Base-by-base conservation (phyloP, 1,139 yeast genomes). In the Scheffersomyces titani region DNA sequence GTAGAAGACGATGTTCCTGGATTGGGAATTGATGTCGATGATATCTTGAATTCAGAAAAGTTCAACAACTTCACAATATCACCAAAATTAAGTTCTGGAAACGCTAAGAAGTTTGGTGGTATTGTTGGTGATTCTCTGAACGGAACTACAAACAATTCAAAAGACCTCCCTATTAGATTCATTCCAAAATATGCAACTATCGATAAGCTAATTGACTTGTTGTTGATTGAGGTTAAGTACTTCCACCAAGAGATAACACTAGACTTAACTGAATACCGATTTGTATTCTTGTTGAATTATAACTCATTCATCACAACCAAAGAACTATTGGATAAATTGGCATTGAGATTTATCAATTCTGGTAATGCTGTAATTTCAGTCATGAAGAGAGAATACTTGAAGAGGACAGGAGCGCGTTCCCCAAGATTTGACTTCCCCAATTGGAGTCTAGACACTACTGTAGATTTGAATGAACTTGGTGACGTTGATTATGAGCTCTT, bases 401-500 rank as follows among this genome's bases (percentile, higher is more conserved):
- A 18, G 21, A 49, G 40, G 4, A 30, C 40, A 30, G 40, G 40
- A 11, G 16, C 13, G 9, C 40, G 40, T 30, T 30, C 40, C 13
- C 40, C 40, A 9, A 13, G 40, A n/a, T 52, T 55, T n/a, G 71
- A 68, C 19, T 83, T 81, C 62, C 89, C 89, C 1, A 77, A 78
- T 60, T 89, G 93, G 93, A 69, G 71, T 19, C 62, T 73, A 24
- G 83, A 79, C 58, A 65, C 70, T 1, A 64, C 69, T 5, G 74
- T 77, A 20, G 75, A 78, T 55, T 65, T 78, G 57, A 69, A 69
- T 49, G 76, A 73, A 47, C 69, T 78, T 54, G 84, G 83, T 0
- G 79, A 77, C 50, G 82, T 80, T 45, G 83, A 80, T 61, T 79
- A 89, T 76, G 85, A 66, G 76, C 82, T 74, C 78, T 86, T 69